Base-by-base conservation (phyloP, 768 basidiomycete species). In the Kwoniella sp. region DNA sequence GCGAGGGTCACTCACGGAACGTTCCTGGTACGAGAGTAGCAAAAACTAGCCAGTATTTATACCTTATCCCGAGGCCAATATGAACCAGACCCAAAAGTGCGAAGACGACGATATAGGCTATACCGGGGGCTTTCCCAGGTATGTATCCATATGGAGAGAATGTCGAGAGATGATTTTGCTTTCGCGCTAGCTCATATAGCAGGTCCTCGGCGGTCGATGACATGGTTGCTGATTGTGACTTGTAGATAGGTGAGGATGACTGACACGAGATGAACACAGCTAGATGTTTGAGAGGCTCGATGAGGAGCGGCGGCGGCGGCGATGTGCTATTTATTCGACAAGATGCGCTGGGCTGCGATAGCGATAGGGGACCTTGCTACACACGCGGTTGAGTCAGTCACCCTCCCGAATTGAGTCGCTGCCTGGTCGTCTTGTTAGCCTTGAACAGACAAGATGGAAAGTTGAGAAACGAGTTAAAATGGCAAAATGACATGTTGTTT, bases 51-150 rank as follows among this genome's bases (percentile, higher is more conserved):
- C 64, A 75, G 62, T 75, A 76, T 69, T 73, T 65, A 70, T 70
- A 64, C 58, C 63, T 56, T 20, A 76, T 37, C 5, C 73, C 74
- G 4, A 70, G 65, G 8, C 34, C 68, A 5, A 67, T 26, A 51
- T 81, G 80, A 0, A 66, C 41, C 15, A 75, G 4, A 0, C 71
- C 73, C 29, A 70, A 52, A 4, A 79, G 28, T 22, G 58, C 28
- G 55, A 79, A 81, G 5, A 72, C 64, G 25, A 78, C 66, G 50
- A 77, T 67, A 54, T 72, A 78, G n/a, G 75, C 72, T 52, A 76
- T 62, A 12, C 68, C 74, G 4, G 78, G 66, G 5, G 76, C 69
- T 28, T 63, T 55, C 7, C 54, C 58, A 4, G 79, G 76, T 12
- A 31, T 58, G 59, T 78, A 80, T 13, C 73, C 77, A 53, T 77